Base-by-base conservation (phyloP, 345 rosid species). In the Gossypium thurberi region DNA sequence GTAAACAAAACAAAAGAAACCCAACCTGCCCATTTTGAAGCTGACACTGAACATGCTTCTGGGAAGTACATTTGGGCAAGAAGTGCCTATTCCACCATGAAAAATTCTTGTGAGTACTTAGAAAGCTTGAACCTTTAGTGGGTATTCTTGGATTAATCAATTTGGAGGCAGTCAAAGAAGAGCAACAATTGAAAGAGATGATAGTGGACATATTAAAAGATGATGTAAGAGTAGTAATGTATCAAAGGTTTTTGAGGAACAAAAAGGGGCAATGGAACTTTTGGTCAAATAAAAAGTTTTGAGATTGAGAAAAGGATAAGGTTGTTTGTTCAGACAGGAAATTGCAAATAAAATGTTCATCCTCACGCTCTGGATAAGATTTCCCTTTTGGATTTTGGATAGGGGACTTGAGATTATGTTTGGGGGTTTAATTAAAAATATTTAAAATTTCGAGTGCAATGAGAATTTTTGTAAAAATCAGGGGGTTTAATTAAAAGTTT, bases 341-440 rank as follows among this genome's bases (percentile, higher is more conserved):
- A 50, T 3, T 56, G 18, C 4, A 25, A 48, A 67, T 25, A 48
- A 26, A 56, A 48, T 17, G 13, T 65, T 67, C 78, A 20, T 75
- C 81, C 82, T 70, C 83, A 76, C 79, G 75, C 77, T 82, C 13
- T 14, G 84, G 90, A 86, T 86, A 84, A 84, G 89, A 78, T 74
- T 10, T 12, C 40, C n/a, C 15, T 23, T 11, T 57, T 57, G 61
- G 61, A 57, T 69, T 59, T 40, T 40, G 53, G 52, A 26, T 15
- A 33, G 40, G 7, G 40, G 40, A 33, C 40, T 5, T 33, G 40
- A 6, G 40, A 33, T 33, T 33, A 33, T 33, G 40, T 33, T 33
- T 33, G 7, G 40, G 40, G 40, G 7, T 33, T 33, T 33, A 33
- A 33, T 33, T 33, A 33, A 33, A 33, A 33, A 33, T 33, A 33